Evolutionary conservation across 441 rosid species (phyloP).

Genomic region (Hura crepitans): DNA sequence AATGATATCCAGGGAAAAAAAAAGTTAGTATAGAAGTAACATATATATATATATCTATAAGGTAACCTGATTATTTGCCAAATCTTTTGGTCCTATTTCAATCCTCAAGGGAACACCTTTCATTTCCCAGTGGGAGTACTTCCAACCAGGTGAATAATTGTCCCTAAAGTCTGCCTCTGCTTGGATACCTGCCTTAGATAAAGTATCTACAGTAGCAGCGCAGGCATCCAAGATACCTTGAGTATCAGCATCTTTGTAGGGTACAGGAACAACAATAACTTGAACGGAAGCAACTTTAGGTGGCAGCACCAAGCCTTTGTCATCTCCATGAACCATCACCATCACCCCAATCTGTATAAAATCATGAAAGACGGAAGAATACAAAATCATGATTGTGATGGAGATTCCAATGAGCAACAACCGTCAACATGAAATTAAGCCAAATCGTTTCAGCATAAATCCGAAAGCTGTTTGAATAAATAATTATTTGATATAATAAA

Average conservation of each 20-base stretch:
- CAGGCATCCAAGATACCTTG: conserved; percentile 88
- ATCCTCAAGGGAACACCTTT: conserved; percentile 97
- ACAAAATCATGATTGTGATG: conserved; percentile 2
- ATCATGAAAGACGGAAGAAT: not conserved
- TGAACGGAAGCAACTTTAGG: conserved; percentile 89
- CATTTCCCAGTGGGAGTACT: conserved; percentile 97
- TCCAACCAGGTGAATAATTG: conserved; percentile 97
- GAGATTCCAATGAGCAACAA: not conserved
- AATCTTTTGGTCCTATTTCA: conserved; percentile 94
- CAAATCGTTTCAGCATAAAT: not conserved
- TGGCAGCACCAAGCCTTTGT: conserved; percentile 81
- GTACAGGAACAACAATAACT: conserved; percentile 88
- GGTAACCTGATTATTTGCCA: conserved; percentile 73
- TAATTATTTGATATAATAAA: not conserved
- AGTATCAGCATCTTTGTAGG: conserved; percentile 86
- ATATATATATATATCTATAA: conserved; percentile 7
- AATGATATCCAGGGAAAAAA: not conserved
- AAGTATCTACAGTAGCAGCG: conserved; percentile 55
- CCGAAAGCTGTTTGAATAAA: not conserved
- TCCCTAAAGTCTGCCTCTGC: conserved; percentile 89
- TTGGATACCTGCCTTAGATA: conserved; percentile 65
- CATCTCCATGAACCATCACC: conserved; percentile 99
- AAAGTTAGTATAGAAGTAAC: conserved; percentile 8
- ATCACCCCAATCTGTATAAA: conserved; percentile 79
- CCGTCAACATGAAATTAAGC: not conserved